phyloP scores from a whole-genome alignment of 257 asterid genomes.

The Scutellaria galericulata region DNA sequence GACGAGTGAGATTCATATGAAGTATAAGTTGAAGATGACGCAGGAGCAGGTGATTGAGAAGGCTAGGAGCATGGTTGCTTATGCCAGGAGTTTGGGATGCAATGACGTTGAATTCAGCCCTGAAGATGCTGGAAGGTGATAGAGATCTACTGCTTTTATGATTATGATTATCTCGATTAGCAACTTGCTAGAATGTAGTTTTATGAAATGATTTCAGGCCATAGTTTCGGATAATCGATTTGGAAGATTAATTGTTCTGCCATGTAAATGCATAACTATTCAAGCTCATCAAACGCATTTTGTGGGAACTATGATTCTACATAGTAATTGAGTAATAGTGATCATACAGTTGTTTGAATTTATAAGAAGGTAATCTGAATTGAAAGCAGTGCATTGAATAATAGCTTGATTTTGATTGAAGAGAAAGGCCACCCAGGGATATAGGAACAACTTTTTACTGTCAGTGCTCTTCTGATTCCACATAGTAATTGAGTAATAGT shows the following conservation, averaged over 20 bases:
- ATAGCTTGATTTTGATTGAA: slow-evolving; percentile 9
- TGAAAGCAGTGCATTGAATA: neutral
- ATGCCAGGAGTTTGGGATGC: slow-evolving; percentile 90
- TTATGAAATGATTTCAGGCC: neutral
- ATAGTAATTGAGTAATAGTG: neutral
- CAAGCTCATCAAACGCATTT: neutral
- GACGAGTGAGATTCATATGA: slow-evolving; percentile 94
- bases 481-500: neutral
- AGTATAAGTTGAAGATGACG: slow-evolving; percentile 81
- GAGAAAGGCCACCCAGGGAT: neutral
- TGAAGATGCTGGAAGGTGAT: slow-evolving; percentile 98
- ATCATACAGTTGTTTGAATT: slow-evolving; percentile 1
- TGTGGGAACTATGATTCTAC: neutral
- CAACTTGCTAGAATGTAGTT: neutral
- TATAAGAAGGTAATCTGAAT: neutral
- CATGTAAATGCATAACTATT: slow-evolving; percentile 5
- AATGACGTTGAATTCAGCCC: slow-evolving; percentile 96
- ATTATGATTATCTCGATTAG: neutral
- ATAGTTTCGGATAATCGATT: neutral
- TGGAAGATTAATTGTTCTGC: neutral
- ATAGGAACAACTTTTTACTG: slow-evolving; percentile 3
- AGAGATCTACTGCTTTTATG: slow-evolving; percentile 2
- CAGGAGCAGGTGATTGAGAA: slow-evolving; percentile 76
- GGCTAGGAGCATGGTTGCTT: slow-evolving; percentile 89
- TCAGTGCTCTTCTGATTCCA: neutral